Evolutionary conservation across 179 eudicot species (phyloP).

Genomic region (Camellia oleifera): DNA sequence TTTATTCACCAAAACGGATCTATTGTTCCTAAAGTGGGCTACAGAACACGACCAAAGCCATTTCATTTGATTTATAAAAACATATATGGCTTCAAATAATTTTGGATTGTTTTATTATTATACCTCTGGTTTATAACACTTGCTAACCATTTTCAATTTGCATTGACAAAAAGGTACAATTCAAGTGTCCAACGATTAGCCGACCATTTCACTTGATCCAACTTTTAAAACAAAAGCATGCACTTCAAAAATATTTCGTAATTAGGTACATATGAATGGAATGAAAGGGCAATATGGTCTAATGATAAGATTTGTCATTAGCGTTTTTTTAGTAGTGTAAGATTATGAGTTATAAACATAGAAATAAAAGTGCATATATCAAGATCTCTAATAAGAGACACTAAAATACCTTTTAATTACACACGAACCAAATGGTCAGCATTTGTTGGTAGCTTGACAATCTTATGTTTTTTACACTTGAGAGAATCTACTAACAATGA

Average conservation of each 20-base stretch:
- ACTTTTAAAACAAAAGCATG: slow-evolving; percentile 10
- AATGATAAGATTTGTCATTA: too few relatives aligned
- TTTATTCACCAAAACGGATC: slow-evolving; percentile 22
- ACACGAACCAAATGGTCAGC: too few relatives aligned
- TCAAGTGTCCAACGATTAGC: slow-evolving; percentile 15
- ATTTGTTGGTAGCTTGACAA: too few relatives aligned
- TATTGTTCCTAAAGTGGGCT: slow-evolving; percentile 39
- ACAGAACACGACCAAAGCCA: slow-evolving; percentile 38
- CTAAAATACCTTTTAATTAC: too few relatives aligned
- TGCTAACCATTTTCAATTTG: background rate
- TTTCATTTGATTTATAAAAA: slow-evolving; percentile 23
- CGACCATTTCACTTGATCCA: slow-evolving; percentile 19
- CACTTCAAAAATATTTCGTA: background rate
- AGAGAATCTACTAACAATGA: too few relatives aligned
- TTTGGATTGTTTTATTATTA: slow-evolving; percentile 2
- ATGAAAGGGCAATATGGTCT: too few relatives aligned
- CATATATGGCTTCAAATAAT: slow-evolving; percentile 12
- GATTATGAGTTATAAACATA: too few relatives aligned
- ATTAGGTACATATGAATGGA: background rate
- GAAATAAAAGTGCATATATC: too few relatives aligned
- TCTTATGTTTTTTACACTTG: too few relatives aligned
- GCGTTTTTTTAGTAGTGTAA: too few relatives aligned
- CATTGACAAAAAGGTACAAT: background rate
- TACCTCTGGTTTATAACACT: background rate
- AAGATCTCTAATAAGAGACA: too few relatives aligned